Percentiles rank a stretch among this genome's conserved stretches.
phyloP scores from a whole-genome alignment of 257 asterid species.

The Sherardia arvensis region DNA sequence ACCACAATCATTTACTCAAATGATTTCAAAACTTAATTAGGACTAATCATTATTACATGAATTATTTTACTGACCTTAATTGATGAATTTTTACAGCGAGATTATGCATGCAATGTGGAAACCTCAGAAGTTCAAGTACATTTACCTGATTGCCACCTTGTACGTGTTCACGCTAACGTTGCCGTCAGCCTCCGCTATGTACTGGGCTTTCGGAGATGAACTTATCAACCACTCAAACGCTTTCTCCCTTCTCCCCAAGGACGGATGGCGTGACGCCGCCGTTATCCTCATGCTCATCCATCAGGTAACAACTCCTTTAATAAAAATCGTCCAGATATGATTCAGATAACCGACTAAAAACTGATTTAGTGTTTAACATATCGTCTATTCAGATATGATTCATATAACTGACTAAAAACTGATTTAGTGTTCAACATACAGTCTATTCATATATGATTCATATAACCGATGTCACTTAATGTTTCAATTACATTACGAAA shows the following conservation, averaged over 20 bases:
- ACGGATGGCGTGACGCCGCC: constrained; percentile 71
- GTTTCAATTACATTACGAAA: no score
- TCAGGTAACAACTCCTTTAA: constrained; percentile 41
- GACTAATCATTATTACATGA: not conserved
- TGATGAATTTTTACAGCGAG: constrained; percentile 39
- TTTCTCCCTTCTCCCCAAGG: constrained; percentile 67
- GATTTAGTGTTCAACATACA: no score
- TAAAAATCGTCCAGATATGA: not conserved
- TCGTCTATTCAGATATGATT: no score
- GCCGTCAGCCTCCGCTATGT: constrained; percentile 83
- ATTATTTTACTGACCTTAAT: not conserved
- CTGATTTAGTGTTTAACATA: no score
- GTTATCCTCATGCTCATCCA: constrained; percentile 93
- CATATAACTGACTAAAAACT: no score
- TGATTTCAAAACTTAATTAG: not conserved
- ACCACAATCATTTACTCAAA: not conserved
- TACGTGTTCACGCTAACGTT: constrained; percentile 84
- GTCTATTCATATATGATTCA: no score
- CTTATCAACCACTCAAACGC: constrained; percentile 83
- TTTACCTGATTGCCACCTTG: constrained; percentile 68
- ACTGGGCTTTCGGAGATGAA: constrained; percentile 93
- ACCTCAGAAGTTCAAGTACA: constrained; percentile 93
- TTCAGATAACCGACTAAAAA: no score
- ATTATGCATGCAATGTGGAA: constrained; percentile 99
- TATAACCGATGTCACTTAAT: no score